phyloP scores from a whole-genome alignment of 768 basidiomycete genomes.

The Gymnopilus junonius region DNA sequence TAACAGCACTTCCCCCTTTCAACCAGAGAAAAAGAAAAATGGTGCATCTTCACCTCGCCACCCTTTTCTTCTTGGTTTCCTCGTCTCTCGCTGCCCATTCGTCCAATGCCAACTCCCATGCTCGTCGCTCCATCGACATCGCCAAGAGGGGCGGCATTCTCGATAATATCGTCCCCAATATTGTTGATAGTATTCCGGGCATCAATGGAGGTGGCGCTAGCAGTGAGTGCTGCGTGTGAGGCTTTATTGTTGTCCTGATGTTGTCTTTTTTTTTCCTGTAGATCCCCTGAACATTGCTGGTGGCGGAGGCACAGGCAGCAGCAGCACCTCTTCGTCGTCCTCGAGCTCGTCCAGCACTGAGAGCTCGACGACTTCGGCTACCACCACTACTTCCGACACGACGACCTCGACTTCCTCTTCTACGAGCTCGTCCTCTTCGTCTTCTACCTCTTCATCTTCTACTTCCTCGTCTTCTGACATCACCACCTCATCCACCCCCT shows the following conservation, averaged over 20 bases:
- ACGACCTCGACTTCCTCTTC: not conserved
- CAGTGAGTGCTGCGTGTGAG: no score
- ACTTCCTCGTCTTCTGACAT: not conserved
- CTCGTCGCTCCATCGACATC: conserved; percentile 34
- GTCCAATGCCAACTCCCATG: conserved; percentile 35
- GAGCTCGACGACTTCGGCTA: not conserved
- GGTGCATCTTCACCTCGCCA: conserved; percentile 35
- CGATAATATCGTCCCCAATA: not conserved
- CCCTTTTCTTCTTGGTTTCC: conserved; percentile 30
- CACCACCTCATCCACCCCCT: not conserved
- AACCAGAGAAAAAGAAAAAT: conserved; percentile 9
- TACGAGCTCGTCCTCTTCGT: not conserved
- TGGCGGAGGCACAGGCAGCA: not conserved
- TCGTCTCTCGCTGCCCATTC: conserved; percentile 43
- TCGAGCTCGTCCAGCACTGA: not conserved
- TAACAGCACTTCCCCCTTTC: conserved; percentile 24
- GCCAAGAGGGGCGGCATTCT: conserved; percentile 5
- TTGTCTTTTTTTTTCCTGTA: no score
- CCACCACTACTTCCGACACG: not conserved
- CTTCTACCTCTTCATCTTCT: not conserved
- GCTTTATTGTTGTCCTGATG: not conserved
- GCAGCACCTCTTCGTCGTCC: not conserved
- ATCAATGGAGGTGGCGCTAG: not conserved
- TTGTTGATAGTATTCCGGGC: not conserved
- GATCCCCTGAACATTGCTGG: no score